Base-by-base conservation (phyloP, 345 rosid species). In the Acer saccharum region DNA sequence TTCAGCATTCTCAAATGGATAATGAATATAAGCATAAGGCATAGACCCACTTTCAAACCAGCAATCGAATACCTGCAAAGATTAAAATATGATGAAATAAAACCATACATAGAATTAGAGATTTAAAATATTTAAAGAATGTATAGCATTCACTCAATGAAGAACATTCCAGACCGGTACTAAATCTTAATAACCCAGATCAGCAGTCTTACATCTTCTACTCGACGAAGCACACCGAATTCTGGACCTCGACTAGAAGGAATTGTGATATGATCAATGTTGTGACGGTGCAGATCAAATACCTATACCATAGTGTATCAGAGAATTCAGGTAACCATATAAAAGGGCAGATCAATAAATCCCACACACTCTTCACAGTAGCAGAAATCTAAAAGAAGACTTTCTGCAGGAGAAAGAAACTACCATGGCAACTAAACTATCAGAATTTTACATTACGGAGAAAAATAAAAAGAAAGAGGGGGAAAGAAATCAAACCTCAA, bases 1-100 rank as follows among this genome's bases (percentile, higher is more conserved):
- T 78, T 93, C 94, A 75, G 78, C 89, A 81, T 97, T 97, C 86
- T 97, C 99, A 87, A 97, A 97, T 14, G 99, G 99, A 74, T 94
- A 97, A 82, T 97, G 99, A 73, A 97, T 92, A 86, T 93, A 94
- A 76, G 99, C 99, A 84, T 94, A 97, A 68, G 99, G 99, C 99
- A 97, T 97, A 69, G 99, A 97, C 35, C 99, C 99, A 80, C 99
- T 97, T 83, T 97, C 99, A 83, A 97, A 97, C 99, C 99, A 97
- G 82, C 99, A 97, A 89, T 97, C 99, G 75, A 94, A 94, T 66
- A 97, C 99, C 99, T 96, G 92, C 80, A 79, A 76, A 77, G 43
- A 65, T 50, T 54, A 54, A 16, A 54, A 16, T 54, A 54, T 3
- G n/a, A 54, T 14, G 17, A 54, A 16, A 54, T 54, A 4, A 54